These are phyloP conservation scores for Thelephora terrestris DNA, from an alignment of 1,284 basidiomycete species.

Conservation along the genomic window DNA sequence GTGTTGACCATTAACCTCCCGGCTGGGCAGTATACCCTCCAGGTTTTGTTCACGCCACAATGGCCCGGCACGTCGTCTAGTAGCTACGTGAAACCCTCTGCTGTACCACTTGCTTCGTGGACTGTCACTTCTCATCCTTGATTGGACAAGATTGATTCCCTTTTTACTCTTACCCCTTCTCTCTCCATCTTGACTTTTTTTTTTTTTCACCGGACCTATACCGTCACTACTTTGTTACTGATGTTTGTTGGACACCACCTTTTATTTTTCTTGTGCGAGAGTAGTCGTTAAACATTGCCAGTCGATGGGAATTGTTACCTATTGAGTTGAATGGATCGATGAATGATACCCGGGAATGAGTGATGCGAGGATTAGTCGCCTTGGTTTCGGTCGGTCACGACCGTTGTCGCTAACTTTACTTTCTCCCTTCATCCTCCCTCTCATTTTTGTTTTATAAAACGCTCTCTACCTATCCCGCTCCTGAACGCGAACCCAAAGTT, in stretches of 20 bases:
- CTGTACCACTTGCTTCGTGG: constrained; percentile 63
- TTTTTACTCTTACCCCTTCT: constrained; percentile 4
- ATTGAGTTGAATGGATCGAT: no score
- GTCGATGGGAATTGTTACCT: no score
- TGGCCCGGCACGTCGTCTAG: constrained; percentile 53
- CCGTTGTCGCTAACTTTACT: background rate
- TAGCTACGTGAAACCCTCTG: constrained; percentile 55
- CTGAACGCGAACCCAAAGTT: no score
- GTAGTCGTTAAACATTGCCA: no score
- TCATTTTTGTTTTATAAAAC: background rate
- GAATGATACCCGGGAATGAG: background rate
- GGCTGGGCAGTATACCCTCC: constrained; percentile 61
- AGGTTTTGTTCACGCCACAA: constrained; percentile 83
- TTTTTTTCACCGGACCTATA: constrained; percentile 1
- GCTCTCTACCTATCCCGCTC: no score
- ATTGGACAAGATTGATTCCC: constrained; percentile 6
- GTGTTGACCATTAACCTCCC: constrained; percentile 71
- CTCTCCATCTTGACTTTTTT: constrained; percentile 2
- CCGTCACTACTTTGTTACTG: no score
- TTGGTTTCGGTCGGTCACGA: constrained; percentile 8
- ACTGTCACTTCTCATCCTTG: constrained; percentile 61
- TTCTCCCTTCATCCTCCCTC: background rate
- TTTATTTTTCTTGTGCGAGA: no score
- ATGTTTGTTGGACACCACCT: no score
- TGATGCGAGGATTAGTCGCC: constrained; percentile 2